Conservation (phyloP, 805 yeast genomes). For the Middelhovenomyces tepae region DNA sequence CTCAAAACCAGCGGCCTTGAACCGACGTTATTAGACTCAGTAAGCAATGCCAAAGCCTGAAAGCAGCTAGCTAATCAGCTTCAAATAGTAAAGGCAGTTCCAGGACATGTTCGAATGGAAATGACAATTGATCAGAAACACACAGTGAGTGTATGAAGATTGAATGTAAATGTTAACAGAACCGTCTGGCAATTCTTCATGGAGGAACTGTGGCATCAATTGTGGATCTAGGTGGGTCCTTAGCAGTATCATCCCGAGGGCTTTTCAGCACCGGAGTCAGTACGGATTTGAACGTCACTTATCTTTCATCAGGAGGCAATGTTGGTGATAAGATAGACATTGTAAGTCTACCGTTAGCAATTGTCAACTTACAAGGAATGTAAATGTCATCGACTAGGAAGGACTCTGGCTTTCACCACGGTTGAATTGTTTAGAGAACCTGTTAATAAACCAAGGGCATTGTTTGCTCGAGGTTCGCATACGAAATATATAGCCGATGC, state of each 20-base stretch:
- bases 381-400: conserved; percentile 29
- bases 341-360: conserved; percentile 4
- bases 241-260: conserved; percentile 35
- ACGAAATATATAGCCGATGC: conserved; percentile 34
- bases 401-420: conserved; percentile 33
- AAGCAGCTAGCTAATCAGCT: conserved; percentile 15
- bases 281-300: conserved; percentile 34
- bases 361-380: conserved; percentile 17
- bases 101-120: conserved; percentile 27
- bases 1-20: conserved; percentile 23
- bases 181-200: conserved; percentile 32
- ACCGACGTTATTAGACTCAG: conserved; percentile 22
- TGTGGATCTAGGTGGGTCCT: conserved; percentile 36
- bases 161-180: conserved; percentile 16
- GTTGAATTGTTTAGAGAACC: conserved; percentile 28
- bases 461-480: conserved; percentile 36
- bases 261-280: conserved; percentile 36
- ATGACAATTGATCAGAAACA: conserved; percentile 28
- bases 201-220: conserved; percentile 34
- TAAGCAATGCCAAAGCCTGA: conserved; percentile 9
- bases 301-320: conserved; percentile 31
- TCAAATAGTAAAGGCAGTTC: conserved; percentile 22
- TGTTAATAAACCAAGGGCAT: not conserved
- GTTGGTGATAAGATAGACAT: conserved; percentile 21
- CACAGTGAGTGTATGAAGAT: conserved; percentile 18